Evolutionary conservation across 2,329 filamentous ascomycete species (phyloP).

Genomic region (Ophiocordyceps camponoti-floridani): DNA sequence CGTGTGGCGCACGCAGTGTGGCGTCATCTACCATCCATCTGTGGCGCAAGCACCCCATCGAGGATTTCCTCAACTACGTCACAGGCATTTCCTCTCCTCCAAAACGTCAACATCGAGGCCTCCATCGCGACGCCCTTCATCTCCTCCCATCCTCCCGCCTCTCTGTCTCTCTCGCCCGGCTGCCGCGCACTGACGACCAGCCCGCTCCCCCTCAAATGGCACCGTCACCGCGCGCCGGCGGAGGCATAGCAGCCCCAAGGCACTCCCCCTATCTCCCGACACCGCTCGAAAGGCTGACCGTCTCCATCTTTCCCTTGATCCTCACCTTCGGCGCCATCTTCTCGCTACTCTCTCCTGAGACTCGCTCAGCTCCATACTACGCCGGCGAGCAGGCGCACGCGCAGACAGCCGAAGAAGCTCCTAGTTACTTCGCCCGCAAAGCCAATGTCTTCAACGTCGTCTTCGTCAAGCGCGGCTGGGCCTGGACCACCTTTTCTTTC

Average conservation of each 20-base stretch:
- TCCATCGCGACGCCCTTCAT: no score
- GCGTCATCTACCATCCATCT: no score
- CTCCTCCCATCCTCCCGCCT: no score
- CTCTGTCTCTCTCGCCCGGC: no score
- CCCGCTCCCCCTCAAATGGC: no score
- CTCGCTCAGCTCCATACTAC: slow-evolving; percentile 46
- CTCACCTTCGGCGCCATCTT: slow-evolving; percentile 71
- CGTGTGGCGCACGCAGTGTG: no score
- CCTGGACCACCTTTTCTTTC: slow-evolving; percentile 70
- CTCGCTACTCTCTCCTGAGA: slow-evolving; percentile 56
- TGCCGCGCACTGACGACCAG: no score
- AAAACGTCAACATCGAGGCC: no score
- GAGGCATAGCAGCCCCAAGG: slow-evolving; percentile 5
- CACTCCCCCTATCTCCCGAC: slow-evolving; percentile 50
- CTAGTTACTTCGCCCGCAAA: slow-evolving; percentile 87
- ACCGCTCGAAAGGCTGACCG: slow-evolving; percentile 42
- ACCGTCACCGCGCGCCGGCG: no score
- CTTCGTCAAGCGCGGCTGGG: slow-evolving; percentile 93
- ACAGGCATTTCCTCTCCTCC: no score
- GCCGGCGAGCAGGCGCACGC: slow-evolving; percentile 43
- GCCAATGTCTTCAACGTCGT: slow-evolving; percentile 79
- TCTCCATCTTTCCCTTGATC: slow-evolving; percentile 57
- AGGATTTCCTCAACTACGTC: no score
- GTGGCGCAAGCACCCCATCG: no score
- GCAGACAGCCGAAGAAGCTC: slow-evolving; percentile 34